Base-by-base conservation (phyloP, 2,329 filamentous ascomycete species). In the Cladosporium colombiae region DNA sequence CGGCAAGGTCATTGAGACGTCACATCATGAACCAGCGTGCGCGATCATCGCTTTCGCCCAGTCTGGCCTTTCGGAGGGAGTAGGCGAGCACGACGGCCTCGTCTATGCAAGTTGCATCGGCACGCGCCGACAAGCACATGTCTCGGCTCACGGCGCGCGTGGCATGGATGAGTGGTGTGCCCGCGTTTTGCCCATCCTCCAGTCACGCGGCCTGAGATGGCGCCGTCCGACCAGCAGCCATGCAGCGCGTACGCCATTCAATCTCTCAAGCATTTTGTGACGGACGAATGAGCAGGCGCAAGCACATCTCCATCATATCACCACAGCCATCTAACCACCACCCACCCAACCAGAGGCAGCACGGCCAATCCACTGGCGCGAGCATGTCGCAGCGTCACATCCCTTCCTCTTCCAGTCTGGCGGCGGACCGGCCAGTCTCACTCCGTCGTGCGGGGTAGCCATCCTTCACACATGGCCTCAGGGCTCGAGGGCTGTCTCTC, bases 101-200 rank as follows among this genome's bases (percentile, higher is more conserved):
- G 52, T 55, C 18, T 55, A 33, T 55, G 52, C 29, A 33, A 55
- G 50, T n/a, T 29, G 50, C 18, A 11, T 27, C 60, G 60, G 49
- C n/a, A 52, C 29, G 37, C 29, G n/a, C 60, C 46, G 60, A 62
- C 27, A 55, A 31, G 60, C 60, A 55, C 60, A 62, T 62, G 33
- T 53, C 29, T 53, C 27, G 21, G 25, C 18, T n/a, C 27, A 46
- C 40, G 40, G 40, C 40, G 52, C 52, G 52, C 52, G 52, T 55
- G 52, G 52, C 52, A 53, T 55, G 52, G 52, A 16, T n/a, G 40
- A 11, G n/a, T 31, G 52, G 52, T 55, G 52, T 55, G 52, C 52
- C 31, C 13, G n/a, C 23, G 35, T 11, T 23, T 37, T 46, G 25
- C 21, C 40, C 14, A n/a, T 13, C 40, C 37, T 40, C 49, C 49